Evolutionary conservation across 2,329 filamentous ascomycete genomes (phyloP), one percentile per base, ranked within the genome.

Genomic region (Fonsecaea nubica): DNA sequence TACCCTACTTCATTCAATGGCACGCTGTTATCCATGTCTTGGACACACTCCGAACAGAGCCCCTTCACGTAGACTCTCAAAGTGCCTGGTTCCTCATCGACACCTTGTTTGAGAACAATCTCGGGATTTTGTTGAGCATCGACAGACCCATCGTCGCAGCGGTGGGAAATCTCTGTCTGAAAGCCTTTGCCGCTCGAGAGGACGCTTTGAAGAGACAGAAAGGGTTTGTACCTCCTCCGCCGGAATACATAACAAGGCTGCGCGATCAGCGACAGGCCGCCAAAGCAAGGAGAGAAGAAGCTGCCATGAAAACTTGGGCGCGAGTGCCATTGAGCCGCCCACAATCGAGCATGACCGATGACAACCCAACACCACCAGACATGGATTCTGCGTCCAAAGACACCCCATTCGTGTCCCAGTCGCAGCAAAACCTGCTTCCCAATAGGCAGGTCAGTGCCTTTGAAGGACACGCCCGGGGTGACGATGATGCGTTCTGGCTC

Each of bases 51-150:
- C 69, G 77, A 73, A 71, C 74, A 63, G 59, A 76, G 65, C 73
- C 78, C 12, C 72, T 75, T 7, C 68, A 64, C 6, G 54, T 62
- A 7, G 75, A 77, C n/a, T 74, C 74, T 6, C 68, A 71, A 10
- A 76, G 77, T 54, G 77, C 76, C 8, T 79, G 77, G 73, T 62
- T 69, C 25, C 74, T 78, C 9, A 75, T 80, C 38, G 75, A 74
- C 33, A 74, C 60, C 4, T 71, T 76, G 3, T 80, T 79, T 65
- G 72, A 75, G 36, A 78, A 77, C 58, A 76, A 74, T 42, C 69
- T 66, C 45, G 71, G 70, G 2, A 69, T 76, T 67, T 25, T 74
- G 10, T 62, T 66, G 4, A 67, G 74, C 63, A 74, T 62, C 36
- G 74, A 72, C 38, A 74, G 73, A 59, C 73, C 74, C 0, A 75